Evolutionary conservation across 169 alveolate species (phyloP).

Genomic region (Cryptosporidium baileyi): DNA sequence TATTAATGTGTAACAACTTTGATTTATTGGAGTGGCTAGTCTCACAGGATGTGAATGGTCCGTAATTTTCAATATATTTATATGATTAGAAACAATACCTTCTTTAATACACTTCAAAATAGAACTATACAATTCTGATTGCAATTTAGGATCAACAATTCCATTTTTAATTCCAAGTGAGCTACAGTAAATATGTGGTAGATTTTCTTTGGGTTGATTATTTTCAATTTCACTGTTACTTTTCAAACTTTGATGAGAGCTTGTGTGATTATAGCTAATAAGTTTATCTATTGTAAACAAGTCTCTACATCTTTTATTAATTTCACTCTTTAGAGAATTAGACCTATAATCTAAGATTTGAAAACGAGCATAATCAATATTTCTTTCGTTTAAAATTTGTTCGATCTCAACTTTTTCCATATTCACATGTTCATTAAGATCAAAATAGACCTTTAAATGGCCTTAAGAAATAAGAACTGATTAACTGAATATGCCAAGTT

Average conservation of each 20-base stretch:
- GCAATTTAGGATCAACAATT: conserved; percentile 38
- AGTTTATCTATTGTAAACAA: conserved; percentile 29
- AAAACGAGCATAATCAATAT: conserved; percentile 3
- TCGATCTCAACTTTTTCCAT: conserved; percentile 48
- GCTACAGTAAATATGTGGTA: conserved; percentile 45
- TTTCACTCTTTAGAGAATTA: conserved; percentile 18
- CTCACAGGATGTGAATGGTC: conserved; percentile 76
- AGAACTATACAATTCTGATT: neutral
- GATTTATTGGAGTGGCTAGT: conserved; percentile 71
- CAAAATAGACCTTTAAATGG: neutral
- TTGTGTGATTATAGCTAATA: neutral
- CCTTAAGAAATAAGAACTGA: too few relatives aligned
- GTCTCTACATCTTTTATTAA: conserved; percentile 32
- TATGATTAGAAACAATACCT: conserved; percentile 14
- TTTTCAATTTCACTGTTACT: neutral
- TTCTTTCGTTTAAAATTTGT: conserved; percentile 27
- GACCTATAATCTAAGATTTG: conserved; percentile 61
- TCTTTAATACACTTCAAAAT: conserved; percentile 27
- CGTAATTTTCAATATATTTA: conserved; percentile 13
- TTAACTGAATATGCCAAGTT: too few relatives aligned
- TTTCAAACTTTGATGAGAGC: neutral
- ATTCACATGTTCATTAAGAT: neutral
- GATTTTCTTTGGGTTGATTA: neutral
- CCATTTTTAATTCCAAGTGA: conserved; percentile 31
- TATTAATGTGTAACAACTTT: conserved; percentile 23